Base-by-base conservation (phyloP, 495 filamentous ascomycete species). In the Clohesyomyces aquaticus region DNA sequence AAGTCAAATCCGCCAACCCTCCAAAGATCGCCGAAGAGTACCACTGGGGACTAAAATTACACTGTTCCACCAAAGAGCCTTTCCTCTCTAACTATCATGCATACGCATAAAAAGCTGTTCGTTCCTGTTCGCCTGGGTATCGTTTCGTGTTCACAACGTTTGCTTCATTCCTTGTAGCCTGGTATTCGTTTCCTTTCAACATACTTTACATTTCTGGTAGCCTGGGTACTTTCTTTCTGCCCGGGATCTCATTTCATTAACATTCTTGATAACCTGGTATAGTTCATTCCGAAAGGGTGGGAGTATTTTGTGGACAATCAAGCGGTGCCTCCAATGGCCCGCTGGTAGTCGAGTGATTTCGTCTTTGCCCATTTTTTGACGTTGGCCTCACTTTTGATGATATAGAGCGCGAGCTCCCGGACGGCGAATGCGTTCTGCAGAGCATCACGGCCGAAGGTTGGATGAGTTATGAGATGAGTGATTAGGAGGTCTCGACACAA, bases 391-490 rank as follows among this genome's bases (percentile, higher is more conserved):
- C 63, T 55, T 53, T 66, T 70, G 26, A 66, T 29, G 6, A 19
- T 45, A 41, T 42, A 66, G 6, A 70, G 43, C 1, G 29, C 53
- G n/a, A 70, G n/a, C 27, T 66, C 63, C n/a, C 67, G 51, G 18
- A 41, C 41, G 8, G 63, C 67, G 52, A 70, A 66, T 8, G 63
- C 67, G 28, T 63, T 50, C 41, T 50, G 46, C 1, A 66, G 53
- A 50, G 21, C 12, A 51, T 70, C 67, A 1, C 58, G 59, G 16
- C 67, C 67, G 47, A 42, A 61, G 1, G 18, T 53, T 9, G 52
- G 45, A 49, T 52, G 19, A 26, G 32, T 38, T 6, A 29, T 54
- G 19, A 58, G 54, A 4, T 51, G 25, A 10, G 26, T 11, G 16
- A 11, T 25, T 1, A 26, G 27, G 12, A 66, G 23, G 18, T 66